Percentiles rank a stretch among this genome's conserved stretches.
These are phyloP conservation scores for Pichia sp. DNA, from an alignment of 1,139 yeast species.

Conservation along the genomic window DNA sequence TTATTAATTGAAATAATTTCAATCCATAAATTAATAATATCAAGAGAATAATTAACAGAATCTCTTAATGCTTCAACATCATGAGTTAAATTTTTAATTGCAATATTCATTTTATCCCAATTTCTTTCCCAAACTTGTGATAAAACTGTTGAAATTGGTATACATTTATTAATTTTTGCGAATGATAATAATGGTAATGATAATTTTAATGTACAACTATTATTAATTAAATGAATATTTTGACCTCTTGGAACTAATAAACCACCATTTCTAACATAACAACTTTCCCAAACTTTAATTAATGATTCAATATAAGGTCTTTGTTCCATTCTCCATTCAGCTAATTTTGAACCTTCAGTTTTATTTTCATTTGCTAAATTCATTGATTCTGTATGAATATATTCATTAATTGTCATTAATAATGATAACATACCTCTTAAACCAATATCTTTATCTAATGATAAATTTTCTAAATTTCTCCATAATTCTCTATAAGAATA, in stretches of 20 bases:
- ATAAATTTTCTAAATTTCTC: constrained; percentile 41
- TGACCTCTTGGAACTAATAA: constrained; percentile 46
- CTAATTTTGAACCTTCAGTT: constrained; percentile 33
- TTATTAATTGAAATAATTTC: constrained; percentile 57
- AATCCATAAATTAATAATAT: constrained; percentile 61
- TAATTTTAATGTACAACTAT: constrained; percentile 52
- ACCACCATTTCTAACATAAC: constrained; percentile 58
- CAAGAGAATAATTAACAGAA: constrained; percentile 50
- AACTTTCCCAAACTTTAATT: constrained; percentile 59
- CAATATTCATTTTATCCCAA: constrained; percentile 58
- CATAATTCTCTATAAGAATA: constrained; percentile 44
- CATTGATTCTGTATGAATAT: constrained; percentile 48
- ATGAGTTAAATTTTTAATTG: constrained; percentile 37
- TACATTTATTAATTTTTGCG: constrained; percentile 57
- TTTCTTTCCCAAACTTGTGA: constrained; percentile 54
- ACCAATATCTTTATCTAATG: constrained; percentile 39
- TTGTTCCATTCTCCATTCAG: constrained; percentile 57
- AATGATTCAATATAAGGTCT: constrained; percentile 50
- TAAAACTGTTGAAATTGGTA: constrained; percentile 53
- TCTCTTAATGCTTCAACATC: constrained; percentile 57
- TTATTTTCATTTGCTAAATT: constrained; percentile 25
- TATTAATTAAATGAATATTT: constrained; percentile 44
- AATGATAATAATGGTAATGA: constrained; percentile 58
- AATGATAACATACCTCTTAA: constrained; percentile 56
- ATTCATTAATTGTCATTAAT: constrained; percentile 68